Conservation (phyloP, 768 basidiomycete genomes). For the Leccinum imitatum region DNA sequence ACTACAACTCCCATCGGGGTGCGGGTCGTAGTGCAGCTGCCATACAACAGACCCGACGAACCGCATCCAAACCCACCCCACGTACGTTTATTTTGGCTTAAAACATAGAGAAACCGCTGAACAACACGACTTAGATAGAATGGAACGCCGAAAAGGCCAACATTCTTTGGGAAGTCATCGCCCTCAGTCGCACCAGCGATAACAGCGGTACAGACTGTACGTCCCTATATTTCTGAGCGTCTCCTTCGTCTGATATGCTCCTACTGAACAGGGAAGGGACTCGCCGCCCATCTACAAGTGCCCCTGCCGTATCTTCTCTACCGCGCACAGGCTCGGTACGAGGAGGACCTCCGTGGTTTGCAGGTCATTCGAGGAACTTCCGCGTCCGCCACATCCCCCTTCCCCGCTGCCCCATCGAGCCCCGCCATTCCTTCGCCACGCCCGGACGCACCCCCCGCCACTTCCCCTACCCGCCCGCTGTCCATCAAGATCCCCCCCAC, state of each 20-base stretch:
- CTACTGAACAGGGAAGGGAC: constrained; percentile 66
- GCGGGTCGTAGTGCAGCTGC: constrained; percentile 77
- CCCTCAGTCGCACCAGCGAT: constrained; percentile 70
- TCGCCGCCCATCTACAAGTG: constrained; percentile 76
- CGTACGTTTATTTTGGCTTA: constrained; percentile 43
- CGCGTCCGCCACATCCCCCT: constrained; percentile 33
- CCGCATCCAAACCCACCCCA: constrained; percentile 63
- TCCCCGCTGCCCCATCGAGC: constrained; percentile 15
- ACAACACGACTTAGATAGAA: constrained; percentile 56
- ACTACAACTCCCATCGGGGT: constrained; percentile 35
- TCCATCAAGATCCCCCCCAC: constrained; percentile 27
- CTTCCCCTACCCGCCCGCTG: constrained; percentile 13
- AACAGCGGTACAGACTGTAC: constrained; percentile 78
- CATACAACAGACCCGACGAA: constrained; percentile 74
- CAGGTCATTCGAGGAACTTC: constrained; percentile 69
- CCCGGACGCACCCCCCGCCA: constrained; percentile 14
- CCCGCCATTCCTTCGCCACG: constrained; percentile 13
- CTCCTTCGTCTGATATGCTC: background rate
- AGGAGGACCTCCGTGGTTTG: constrained; percentile 79
- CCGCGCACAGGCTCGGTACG: constrained; percentile 79
- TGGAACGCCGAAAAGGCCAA: constrained; percentile 85
- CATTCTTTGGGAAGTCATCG: constrained; percentile 85
- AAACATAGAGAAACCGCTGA: constrained; percentile 2
- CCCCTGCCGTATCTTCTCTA: constrained; percentile 85
- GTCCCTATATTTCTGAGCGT: constrained; percentile 27